phyloP scores from a whole-genome alignment of 176 grass and related monocot genomes.

The Canna indica region DNA sequence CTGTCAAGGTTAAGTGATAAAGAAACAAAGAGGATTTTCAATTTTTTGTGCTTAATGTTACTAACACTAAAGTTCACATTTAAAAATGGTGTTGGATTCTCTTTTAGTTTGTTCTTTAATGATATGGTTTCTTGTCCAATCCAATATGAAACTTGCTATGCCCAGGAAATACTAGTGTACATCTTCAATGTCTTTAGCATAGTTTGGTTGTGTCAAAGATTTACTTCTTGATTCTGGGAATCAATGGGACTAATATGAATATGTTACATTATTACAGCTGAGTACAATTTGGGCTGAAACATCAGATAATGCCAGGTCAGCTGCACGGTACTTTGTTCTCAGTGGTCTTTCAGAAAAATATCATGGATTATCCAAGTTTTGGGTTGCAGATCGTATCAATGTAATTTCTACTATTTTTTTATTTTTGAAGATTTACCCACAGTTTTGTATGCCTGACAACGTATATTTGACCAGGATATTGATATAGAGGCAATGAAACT shows the following conservation, averaged over 20 bases:
- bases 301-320: slow-evolving; percentile 32
- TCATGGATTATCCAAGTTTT: slow-evolving; percentile 22
- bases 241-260: not conserved
- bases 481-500: slow-evolving; percentile 18
- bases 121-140: not conserved
- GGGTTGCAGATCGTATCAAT: slow-evolving; percentile 25
- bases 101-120: not conserved
- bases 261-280: slow-evolving; percentile 14
- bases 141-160: not conserved
- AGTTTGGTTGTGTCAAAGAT: not conserved
- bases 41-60: too few relatives aligned
- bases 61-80: too few relatives aligned
- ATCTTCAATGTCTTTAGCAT: not conserved
- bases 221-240: not conserved
- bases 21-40: too few relatives aligned
- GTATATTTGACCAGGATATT: slow-evolving; percentile 14
- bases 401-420: not conserved
- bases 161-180: not conserved
- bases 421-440: not conserved
- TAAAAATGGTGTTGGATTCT: too few relatives aligned
- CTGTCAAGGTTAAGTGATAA: too few relatives aligned
- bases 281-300: slow-evolving; percentile 34
- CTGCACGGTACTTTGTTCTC: slow-evolving; percentile 26
- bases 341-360: slow-evolving; percentile 28
- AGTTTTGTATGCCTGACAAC: not conserved